Evolutionary conservation across 495 filamentous ascomycete genomes (phyloP), one percentile per base, ranked within the genome.

Genomic region (Tuber indicum): DNA sequence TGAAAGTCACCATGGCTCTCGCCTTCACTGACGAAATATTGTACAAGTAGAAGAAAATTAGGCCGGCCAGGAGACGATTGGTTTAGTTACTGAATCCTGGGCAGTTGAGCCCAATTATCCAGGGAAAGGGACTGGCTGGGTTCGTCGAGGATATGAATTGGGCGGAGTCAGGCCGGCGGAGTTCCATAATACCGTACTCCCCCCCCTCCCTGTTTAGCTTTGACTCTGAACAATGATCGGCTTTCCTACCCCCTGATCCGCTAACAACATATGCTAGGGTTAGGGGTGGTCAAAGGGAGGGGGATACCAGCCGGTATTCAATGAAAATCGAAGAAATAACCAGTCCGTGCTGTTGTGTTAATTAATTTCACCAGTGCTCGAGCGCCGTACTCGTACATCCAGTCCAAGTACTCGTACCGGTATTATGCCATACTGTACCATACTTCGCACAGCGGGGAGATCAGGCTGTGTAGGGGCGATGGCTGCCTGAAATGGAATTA

Each of bases 81-180:
- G 72, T 75, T 78, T 78, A 45, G 36, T 74, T 72, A 77, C 62
- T 45, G 45, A 42, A 52, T 36, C 45, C 76, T 23, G 5, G n/a
- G 3, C 10, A 73, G 77, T 72, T 69, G 74, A 49, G 72, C 79
- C 46, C 62, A 71, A 74, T 75, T 66, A 47, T 75, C 43, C 21
- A 70, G 70, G 44, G 52, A 78, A 75, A 49, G 62, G 41, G 45
- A 73, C 71, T 17, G 52, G 43, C 52, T 80, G 45, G 73, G 76
- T 78, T 75, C 58, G 47, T 44, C 73, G 46, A 70, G 44, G 44
- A 26, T 10, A 66, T 14, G 52, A 62, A 26, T 26, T 62, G n/a
- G 52, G 52, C 52, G 23, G n/a, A 26, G 49, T n/a, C n/a, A 58
- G 46, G 49, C 21, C 23, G 23, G 49, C 49, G 49, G 49, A 58